Percentiles rank a stretch among this genome's conserved stretches.
phyloP scores from a whole-genome alignment of 2,329 filamentous ascomycete species.

The Paracoccidioides brasiliensis region DNA sequence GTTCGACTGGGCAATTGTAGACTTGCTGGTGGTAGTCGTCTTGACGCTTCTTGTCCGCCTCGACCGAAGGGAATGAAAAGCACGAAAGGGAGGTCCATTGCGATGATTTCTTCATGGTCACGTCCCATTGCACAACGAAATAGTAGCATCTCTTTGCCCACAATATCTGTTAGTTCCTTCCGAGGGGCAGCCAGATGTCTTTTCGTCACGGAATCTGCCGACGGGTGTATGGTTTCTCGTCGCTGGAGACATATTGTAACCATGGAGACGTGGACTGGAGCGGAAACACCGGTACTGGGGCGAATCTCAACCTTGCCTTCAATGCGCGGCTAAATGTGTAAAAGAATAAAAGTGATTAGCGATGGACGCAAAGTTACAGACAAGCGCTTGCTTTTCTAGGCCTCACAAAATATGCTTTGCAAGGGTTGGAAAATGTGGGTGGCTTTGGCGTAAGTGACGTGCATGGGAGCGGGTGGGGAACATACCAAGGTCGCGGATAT shows the following conservation, averaged over 20 bases:
- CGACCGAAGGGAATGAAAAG: slow-evolving; percentile 93
- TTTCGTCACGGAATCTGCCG: slow-evolving; percentile 86
- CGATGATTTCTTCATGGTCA: slow-evolving; percentile 76
- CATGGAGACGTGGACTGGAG: slow-evolving; percentile 79
- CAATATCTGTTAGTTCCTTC: slow-evolving; percentile 80
- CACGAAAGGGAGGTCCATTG: slow-evolving; percentile 95
- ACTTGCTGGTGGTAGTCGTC: slow-evolving; percentile 82
- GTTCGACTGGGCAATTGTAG: slow-evolving; percentile 81
- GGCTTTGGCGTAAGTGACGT: background rate
- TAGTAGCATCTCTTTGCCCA: slow-evolving; percentile 88
- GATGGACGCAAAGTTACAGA: background rate
- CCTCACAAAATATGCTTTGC: background rate
- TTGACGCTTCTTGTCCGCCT: slow-evolving; percentile 76
- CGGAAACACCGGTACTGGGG: slow-evolving; percentile 69
- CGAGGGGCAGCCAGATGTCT: slow-evolving; percentile 81
- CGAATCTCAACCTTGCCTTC: slow-evolving; percentile 97
- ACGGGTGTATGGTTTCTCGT: slow-evolving; percentile 90
- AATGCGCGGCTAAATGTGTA: slow-evolving; percentile 61
- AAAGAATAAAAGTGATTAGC: background rate
- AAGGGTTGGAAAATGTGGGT: background rate
- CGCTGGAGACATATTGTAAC: slow-evolving; percentile 90
- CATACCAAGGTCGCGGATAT: slow-evolving; percentile 94
- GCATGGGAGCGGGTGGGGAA: slow-evolving; percentile 16
- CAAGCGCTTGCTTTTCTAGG: too few relatives aligned
- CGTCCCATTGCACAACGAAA: slow-evolving; percentile 75